Evolutionary conservation across 2,329 filamentous ascomycete species (phyloP).

Genomic region (Zasmidium cellare): DNA sequence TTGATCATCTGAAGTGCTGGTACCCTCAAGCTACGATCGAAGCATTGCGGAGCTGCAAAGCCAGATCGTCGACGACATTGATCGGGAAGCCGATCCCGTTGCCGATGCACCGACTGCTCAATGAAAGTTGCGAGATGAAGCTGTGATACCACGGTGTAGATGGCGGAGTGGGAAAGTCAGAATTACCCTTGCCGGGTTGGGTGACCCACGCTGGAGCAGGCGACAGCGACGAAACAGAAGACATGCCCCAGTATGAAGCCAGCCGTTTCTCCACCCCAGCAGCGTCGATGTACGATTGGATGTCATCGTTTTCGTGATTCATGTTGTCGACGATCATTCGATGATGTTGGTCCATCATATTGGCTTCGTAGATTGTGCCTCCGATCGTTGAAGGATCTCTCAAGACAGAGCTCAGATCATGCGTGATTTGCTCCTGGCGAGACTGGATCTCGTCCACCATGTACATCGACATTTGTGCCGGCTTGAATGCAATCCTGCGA

Average conservation of each 20-base stretch:
- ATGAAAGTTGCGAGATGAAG: not conserved
- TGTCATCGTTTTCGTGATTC: not conserved
- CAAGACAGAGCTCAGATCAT: not conserved
- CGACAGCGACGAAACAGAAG: not conserved
- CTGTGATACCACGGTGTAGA: not conserved
- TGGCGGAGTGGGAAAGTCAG: not conserved
- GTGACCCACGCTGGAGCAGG: no score
- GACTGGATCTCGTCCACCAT: not conserved
- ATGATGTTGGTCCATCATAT: not conserved
- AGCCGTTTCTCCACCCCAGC: not conserved
- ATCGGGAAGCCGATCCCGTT: conserved; percentile 1
- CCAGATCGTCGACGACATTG: not conserved
- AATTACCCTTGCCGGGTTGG: not conserved
- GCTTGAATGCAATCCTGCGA: not conserved
- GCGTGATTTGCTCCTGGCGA: not conserved
- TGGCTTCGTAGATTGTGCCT: not conserved
- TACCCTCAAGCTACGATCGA: not conserved
- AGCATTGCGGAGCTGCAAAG: not conserved
- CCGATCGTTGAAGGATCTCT: not conserved
- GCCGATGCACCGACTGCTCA: not conserved
- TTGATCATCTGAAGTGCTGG: not conserved
- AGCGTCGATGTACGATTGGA: not conserved
- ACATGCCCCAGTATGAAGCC: not conserved
- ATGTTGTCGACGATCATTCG: not conserved
- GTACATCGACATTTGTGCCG: not conserved